Evolutionary conservation across 148 eudicot species (phyloP).

Genomic region (Salicornia ramosissima): DNA sequence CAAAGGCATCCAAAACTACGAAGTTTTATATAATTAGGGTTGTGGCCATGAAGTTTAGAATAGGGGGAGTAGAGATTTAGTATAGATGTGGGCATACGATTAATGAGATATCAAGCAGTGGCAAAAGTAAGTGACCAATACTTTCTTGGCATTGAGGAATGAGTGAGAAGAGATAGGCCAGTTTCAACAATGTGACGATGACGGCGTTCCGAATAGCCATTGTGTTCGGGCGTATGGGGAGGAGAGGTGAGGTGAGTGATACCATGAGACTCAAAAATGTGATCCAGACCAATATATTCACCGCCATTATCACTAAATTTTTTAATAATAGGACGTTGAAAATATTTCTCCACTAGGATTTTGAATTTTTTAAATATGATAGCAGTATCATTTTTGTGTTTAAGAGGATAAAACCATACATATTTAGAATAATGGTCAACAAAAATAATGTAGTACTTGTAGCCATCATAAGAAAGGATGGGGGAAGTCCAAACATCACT

Average conservation of each 20-base stretch:
- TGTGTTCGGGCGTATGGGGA: background rate
- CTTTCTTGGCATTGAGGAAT: background rate
- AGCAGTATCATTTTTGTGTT: background rate
- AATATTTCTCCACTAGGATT: background rate
- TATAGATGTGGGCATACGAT: background rate
- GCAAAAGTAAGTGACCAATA: background rate
- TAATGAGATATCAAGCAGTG: background rate
- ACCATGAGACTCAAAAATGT: background rate
- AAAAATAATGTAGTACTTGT: conserved; percentile 7
- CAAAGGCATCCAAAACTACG: background rate
- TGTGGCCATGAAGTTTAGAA: background rate
- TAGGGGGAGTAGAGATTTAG: background rate
- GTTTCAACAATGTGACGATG: too few relatives aligned
- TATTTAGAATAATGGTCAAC: conserved; percentile 6
- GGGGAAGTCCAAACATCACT: too few relatives aligned
- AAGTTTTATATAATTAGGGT: background rate
- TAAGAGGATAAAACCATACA: conserved; percentile 10
- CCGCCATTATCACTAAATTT: conserved; percentile 5
- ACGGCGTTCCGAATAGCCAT: too few relatives aligned
- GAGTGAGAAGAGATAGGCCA: background rate
- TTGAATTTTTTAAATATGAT: background rate
- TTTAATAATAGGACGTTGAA: background rate
- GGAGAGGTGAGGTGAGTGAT: background rate
- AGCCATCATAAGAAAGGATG: background rate
- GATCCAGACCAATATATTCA: background rate